Percentiles rank a stretch among this genome's conserved stretches.
Evolutionary conservation across 768 basidiomycete genomes (phyloP).

Genomic region (Galerina sulciceps): DNA sequence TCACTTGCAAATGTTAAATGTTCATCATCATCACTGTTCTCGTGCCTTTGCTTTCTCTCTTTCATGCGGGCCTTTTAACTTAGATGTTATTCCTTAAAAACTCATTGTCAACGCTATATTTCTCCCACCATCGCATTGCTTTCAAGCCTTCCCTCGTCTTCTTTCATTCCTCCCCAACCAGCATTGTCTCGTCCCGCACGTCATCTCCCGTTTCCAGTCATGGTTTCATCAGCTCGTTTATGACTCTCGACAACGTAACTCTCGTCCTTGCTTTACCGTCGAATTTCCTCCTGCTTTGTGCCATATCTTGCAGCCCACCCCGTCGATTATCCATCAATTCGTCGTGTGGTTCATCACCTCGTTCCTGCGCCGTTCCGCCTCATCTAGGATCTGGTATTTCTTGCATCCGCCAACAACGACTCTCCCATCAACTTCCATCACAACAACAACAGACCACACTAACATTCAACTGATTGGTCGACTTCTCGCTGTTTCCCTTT

Average conservation of each 20-base stretch:
- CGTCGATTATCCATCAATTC: conserved; percentile 8
- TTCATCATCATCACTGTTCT: conserved; percentile 11
- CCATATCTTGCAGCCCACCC: conserved; percentile 6
- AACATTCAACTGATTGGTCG: conserved; percentile 22
- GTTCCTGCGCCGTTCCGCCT: neutral
- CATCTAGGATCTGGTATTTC: neutral
- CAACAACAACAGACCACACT: conserved; percentile 3
- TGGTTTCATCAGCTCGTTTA: neutral
- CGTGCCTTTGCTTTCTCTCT: conserved; percentile 13
- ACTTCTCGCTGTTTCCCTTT: neutral
- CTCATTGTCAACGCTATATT: conserved; percentile 6
- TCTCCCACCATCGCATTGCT: conserved; percentile 24
- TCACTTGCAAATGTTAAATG: conserved; percentile 4
- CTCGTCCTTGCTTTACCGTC: neutral
- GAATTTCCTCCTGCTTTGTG: neutral
- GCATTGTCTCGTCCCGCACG: conserved; percentile 7
- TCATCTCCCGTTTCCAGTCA: conserved; percentile 1
- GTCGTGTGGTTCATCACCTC: neutral
- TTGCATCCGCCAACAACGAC: neutral
- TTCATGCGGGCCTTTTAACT: conserved; percentile 6
- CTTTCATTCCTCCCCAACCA: conserved; percentile 6
- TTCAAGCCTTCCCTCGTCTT: conserved; percentile 18
- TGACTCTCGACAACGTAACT: conserved; percentile 3
- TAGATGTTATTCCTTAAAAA: conserved; percentile 16
- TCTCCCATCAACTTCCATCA: neutral